Evolutionary conservation across 139 green algal species (phyloP).

Genomic region (Asterochloris erici): DNA sequence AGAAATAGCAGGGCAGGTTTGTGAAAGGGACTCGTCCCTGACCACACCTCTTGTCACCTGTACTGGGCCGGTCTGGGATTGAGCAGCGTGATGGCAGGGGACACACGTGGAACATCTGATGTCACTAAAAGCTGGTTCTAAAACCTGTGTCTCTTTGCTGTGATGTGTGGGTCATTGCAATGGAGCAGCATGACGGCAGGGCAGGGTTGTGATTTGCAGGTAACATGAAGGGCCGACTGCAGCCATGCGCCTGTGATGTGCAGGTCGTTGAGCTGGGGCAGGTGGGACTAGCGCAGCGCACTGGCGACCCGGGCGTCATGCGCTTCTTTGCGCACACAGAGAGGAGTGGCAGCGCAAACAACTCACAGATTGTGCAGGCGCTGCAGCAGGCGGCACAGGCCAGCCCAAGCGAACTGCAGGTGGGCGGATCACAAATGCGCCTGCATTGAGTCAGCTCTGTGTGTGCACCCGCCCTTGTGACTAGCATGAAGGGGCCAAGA

Average conservation of each 20-base stretch:
- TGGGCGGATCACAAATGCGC: not conserved
- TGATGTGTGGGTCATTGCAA: not conserved
- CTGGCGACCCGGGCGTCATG: not conserved
- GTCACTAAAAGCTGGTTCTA: no score
- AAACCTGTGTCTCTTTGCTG: not conserved
- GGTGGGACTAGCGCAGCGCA: conserved; percentile 30
- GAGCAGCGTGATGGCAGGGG: no score
- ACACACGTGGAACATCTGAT: no score
- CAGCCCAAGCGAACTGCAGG: not conserved
- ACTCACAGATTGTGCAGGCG: conserved; percentile 11
- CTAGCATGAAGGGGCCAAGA: not conserved
- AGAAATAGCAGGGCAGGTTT: no score
- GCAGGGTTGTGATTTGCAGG: no score
- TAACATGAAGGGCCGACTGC: no score
- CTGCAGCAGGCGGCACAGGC: conserved; percentile 1
- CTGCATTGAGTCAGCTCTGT: no score
- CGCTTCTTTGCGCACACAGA: conserved; percentile 53
- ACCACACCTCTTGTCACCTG: no score
- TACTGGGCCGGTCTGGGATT: no score
- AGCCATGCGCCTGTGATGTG: not conserved
- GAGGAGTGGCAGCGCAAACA: conserved; percentile 30
- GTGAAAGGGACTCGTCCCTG: no score
- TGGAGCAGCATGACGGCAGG: no score
- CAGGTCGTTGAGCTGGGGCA: conserved; percentile 65
- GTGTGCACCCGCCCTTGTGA: no score